Evolutionary conservation across 345 rosid species (phyloP), one percentile per base, ranked within the genome.

Genomic region (Eucalyptus cloeziana): DNA sequence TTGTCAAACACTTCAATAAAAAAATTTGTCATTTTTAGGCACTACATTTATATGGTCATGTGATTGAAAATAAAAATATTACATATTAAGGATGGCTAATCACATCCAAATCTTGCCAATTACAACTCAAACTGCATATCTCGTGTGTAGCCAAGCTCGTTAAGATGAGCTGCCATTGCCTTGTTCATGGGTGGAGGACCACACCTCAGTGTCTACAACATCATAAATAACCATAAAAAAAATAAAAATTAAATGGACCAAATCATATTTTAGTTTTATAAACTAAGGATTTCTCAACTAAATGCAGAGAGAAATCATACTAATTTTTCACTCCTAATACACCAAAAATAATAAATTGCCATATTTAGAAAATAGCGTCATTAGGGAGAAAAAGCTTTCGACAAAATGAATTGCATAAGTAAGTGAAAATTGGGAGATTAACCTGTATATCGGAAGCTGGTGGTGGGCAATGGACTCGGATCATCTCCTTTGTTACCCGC

Each of bases 151-250:
- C 92, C 94, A 81, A 94, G 93, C 56, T 89, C 92, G 22, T 92
- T 88, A 10, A 93, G 91, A 90, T 92, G 87, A 50, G 88, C 90
- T 5, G 92, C 92, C 93, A 93, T 91, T 81, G 94, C 94, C 89
- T 89, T 92, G 93, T 92, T 94, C 94, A 91, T 92, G 2, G 87
- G 93, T 7, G 94, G 93, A 13, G 94, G 93, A 21, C 94, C 95
- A 49, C 94, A 92, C 71, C 91, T 92, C 62, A 94, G 87, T 71
- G 93, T 88, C 95, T 92, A 92, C 89, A 85, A 92, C 87, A 86
- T 49, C 7, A 49, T 56, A 58, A 17, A 52, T 25, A 44, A 16
- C 24, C 49, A 49, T 17, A 10, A 22, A 76, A 14, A 47, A 79
- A 21, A n/a, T n/a, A 8, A 25, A 58, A 12, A 49, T 24, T 17